These are phyloP conservation scores for Cryptosporidium canis DNA, from an alignment of 169 alveolate genomes.

Conservation along the genomic window DNA sequence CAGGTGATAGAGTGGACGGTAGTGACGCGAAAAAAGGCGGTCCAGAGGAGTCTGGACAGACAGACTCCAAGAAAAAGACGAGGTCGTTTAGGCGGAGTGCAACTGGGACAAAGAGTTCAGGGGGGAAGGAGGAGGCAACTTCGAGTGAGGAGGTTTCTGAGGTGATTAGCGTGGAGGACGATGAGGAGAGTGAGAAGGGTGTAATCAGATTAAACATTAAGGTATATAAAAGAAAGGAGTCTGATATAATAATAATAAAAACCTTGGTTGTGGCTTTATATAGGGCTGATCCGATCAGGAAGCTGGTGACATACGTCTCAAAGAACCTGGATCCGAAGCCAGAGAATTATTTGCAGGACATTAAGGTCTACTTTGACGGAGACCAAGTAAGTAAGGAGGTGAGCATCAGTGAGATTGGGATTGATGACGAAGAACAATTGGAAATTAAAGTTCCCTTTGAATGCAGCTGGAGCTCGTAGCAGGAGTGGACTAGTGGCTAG, in stretches of 20 bases:
- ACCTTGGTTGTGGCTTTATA: constrained; percentile 19
- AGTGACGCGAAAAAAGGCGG: not conserved
- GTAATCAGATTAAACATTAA: constrained; percentile 21
- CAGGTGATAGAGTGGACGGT: not conserved
- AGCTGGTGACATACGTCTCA: constrained; percentile 26
- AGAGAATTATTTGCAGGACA: not conserved
- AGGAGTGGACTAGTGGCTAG: not conserved
- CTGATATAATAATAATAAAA: constrained; percentile 36
- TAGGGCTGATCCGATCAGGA: constrained; percentile 9
- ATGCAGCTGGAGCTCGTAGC: constrained; percentile 11
- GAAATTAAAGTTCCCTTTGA: constrained; percentile 64
- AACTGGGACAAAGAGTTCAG: not conserved
- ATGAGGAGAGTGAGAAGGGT: not conserved
- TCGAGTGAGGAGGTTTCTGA: not conserved
- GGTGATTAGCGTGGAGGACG: not conserved
- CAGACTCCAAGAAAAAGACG: not conserved
- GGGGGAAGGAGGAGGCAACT: not conserved
- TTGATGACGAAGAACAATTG: constrained; percentile 58
- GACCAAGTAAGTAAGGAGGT: not conserved
- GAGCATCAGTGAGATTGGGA: constrained; percentile 8
- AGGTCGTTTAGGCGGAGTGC: not conserved
- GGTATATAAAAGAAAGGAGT: constrained; percentile 41
- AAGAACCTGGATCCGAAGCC: constrained; percentile 28
- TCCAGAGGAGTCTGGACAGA: not conserved
- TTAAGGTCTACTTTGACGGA: constrained; percentile 55